Base-by-base conservation (phyloP, 345 rosid species). In the Aurinia saxatilis region DNA sequence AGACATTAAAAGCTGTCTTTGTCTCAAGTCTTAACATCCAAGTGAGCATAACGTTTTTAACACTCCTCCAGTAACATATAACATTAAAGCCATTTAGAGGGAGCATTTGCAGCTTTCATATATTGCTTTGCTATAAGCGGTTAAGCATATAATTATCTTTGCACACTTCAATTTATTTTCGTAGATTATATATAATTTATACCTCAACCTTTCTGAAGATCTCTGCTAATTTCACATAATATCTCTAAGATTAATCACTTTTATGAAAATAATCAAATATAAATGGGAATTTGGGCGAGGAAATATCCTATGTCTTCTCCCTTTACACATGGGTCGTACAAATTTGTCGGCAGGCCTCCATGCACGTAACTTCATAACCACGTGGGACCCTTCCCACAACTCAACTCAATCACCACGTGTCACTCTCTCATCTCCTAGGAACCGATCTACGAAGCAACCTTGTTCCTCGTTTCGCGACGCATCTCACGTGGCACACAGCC, bases 271-370 rank as follows among this genome's bases (percentile, higher is more conserved):
- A 59, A 30, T 7, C 10, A 10, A 4, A 51, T n/a, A 33, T 16
- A 15, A 33, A 31, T 14, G 23, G 29, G 31, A 11, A 41, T 30
- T 14, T 13, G 45, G 54, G 10, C 0, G 51, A 65, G 39, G 62
- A 65, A 65, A 65, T 65, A 65, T 65, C 38, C 34, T 5, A 18
- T 14, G 12, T 17, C 61, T 36, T 41, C n/a, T n/a, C n/a, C 35
- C 25, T 8, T 18, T 5, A 34, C 61, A 65, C 70, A 65, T 65
- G 70, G 54, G 46, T 35, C 62, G 70, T 65, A 65, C 55, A 11
- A 41, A 11, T 50, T 46, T 70, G 83, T 76, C 85, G 79, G 85
- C 77, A 45, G n/a, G 23, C 71, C 67, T 3, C 60, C 53, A 31
- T 57, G 55, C 73, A 60, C 73, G 60, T 58, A 57, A 44, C 72